Evolutionary conservation across 73 alveolate genomes (phyloP).

Genomic region (Tetrahymena malaccensis): DNA sequence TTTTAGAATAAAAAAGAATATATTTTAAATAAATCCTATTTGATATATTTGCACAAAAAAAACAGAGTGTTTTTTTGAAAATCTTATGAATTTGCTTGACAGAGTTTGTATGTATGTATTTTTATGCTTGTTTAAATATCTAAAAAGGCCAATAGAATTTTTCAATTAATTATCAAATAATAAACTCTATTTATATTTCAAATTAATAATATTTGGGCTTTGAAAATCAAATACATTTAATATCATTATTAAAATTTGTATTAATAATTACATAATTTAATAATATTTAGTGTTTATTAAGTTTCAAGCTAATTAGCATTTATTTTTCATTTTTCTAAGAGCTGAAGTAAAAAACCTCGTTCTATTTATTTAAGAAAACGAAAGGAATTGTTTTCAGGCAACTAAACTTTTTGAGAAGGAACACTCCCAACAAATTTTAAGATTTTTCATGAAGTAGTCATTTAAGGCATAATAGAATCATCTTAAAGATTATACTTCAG

Average conservation of each 20-base stretch:
- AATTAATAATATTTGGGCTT: background rate
- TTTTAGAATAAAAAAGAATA: background rate
- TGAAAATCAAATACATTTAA: background rate
- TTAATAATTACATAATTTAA: background rate
- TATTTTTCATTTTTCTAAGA: background rate
- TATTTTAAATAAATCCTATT: background rate
- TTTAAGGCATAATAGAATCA: background rate
- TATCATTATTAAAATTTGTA: background rate
- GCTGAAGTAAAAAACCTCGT: background rate
- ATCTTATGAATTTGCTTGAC: too few relatives aligned
- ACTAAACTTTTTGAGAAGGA: background rate
- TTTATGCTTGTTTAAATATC: background rate
- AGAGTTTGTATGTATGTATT: too few relatives aligned
- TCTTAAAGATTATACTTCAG: background rate
- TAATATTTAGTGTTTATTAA: background rate
- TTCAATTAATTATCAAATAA: background rate
- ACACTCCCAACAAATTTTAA: too few relatives aligned
- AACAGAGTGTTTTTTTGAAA: background rate
- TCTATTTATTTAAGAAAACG: background rate
- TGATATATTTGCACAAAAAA: background rate
- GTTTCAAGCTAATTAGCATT: background rate
- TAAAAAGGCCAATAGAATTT: background rate
- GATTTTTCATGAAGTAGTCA: background rate
- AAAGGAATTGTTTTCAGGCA: background rate
- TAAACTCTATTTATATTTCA: background rate